These are phyloP conservation scores for Ogataea pini DNA, from an alignment of 805 yeast genomes.

Conservation along the genomic window DNA sequence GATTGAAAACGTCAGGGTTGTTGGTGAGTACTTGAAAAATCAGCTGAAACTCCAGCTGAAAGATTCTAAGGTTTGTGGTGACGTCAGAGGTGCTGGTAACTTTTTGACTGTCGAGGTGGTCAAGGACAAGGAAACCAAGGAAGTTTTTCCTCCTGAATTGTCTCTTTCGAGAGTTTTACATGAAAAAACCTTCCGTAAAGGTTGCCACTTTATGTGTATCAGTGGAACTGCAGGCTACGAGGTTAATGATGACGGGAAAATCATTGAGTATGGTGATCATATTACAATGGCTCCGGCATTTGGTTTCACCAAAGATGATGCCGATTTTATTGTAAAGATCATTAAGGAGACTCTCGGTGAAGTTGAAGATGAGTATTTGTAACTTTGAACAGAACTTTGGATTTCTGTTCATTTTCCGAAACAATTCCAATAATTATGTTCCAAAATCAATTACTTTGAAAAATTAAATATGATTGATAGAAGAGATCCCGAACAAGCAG, in stretches of 20 bases:
- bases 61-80: constrained; percentile 41
- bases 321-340: constrained; percentile 42
- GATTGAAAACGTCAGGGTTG: constrained; percentile 41
- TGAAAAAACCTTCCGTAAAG: constrained; percentile 15
- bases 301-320: constrained; percentile 42
- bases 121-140: constrained; percentile 45
- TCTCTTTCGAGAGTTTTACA: constrained; percentile 17
- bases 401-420: background rate
- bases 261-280: constrained; percentile 41
- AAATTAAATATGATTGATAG: no score
- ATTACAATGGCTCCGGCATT: constrained; percentile 48
- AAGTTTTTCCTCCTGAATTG: constrained; percentile 39
- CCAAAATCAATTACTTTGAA: no score
- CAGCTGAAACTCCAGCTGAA: constrained; percentile 32
- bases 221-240: constrained; percentile 24
- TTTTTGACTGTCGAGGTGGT: constrained; percentile 54
- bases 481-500: no score
- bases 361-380: constrained; percentile 30
- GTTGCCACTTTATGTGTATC: constrained; percentile 21
- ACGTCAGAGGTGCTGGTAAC: constrained; percentile 53
- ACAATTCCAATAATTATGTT: background rate
- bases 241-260: constrained; percentile 30
- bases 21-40: constrained; percentile 44
- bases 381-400: background rate
- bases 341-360: constrained; percentile 42